Evolutionary conservation across 306 rosid genomes (phyloP).

Genomic region (Sechiopsis laciniata): DNA sequence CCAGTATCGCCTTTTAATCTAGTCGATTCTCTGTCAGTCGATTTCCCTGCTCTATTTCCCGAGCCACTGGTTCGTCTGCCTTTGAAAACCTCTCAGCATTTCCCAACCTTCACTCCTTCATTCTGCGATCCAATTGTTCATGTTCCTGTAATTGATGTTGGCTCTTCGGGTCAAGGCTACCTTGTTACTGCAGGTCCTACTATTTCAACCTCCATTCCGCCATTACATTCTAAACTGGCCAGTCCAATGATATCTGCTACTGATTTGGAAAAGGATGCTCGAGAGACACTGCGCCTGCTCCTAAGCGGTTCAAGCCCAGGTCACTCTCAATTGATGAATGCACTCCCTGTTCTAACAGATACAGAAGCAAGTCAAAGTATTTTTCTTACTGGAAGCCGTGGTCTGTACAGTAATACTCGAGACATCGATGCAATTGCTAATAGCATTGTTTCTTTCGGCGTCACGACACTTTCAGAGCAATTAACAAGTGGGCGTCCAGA

Average conservation of each 20-base stretch:
- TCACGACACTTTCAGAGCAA: constrained; percentile 60
- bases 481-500: constrained; percentile 32
- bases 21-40: constrained; percentile 39
- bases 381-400: constrained; percentile 70
- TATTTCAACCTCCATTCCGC: constrained; percentile 59
- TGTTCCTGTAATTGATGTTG: constrained; percentile 73
- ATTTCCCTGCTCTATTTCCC: constrained; percentile 74
- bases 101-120: constrained; percentile 80
- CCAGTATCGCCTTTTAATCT: constrained; percentile 48
- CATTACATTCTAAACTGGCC: constrained; percentile 58
- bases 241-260: constrained; percentile 62
- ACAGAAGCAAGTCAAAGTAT: constrained; percentile 43
- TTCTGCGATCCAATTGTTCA: constrained; percentile 94
- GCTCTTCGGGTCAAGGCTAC: constrained; percentile 93
- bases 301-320: constrained; percentile 65
- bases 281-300: constrained; percentile 83
- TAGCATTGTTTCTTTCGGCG: constrained; percentile 78
- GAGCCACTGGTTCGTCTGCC: constrained; percentile 67
- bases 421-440: constrained; percentile 61
- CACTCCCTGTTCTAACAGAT: constrained; percentile 60
- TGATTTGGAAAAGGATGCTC: constrained; percentile 78
- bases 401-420: constrained; percentile 59
- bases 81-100: constrained; percentile 61
- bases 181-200: constrained; percentile 84
- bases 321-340: constrained; percentile 48